phyloP scores from a whole-genome alignment of 192 early-diverging fungal genomes.

The Dissophora ornata region DNA sequence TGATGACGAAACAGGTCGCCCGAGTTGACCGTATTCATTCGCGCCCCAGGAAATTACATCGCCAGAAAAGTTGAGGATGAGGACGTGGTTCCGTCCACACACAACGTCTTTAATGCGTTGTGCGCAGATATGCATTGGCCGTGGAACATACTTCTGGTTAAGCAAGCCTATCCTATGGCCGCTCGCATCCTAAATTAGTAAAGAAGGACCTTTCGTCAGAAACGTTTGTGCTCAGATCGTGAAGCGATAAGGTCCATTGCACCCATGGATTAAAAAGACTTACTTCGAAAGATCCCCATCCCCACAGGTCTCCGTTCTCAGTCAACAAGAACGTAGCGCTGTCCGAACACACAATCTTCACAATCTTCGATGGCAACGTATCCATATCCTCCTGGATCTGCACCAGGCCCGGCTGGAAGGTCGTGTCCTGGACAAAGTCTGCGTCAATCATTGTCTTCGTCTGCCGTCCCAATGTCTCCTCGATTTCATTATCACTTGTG shows the following conservation, averaged over 20 bases:
- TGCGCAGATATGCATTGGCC: conserved; percentile 26
- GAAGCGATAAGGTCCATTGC: too few species aligned
- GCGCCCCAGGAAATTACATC: conserved; percentile 48
- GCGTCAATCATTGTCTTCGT: neutral
- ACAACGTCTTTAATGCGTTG: conserved; percentile 24
- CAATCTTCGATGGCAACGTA: neutral
- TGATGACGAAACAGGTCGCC: neutral
- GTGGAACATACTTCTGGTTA: neutral
- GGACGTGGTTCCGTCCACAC: conserved; percentile 40
- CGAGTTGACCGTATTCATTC: conserved; percentile 33
- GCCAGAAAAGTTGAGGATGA: conserved; percentile 15
- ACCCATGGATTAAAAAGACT: neutral
- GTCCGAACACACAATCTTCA: conserved; percentile 33
- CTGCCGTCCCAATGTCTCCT: conserved; percentile 18
- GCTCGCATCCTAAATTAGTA: conserved; percentile 7
- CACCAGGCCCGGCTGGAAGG: conserved; percentile 29
- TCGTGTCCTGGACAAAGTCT: conserved; percentile 20
- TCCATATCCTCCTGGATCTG: conserved; percentile 1
- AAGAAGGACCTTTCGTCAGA: neutral
- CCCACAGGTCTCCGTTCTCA: conserved; percentile 37
- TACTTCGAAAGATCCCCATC: conserved; percentile 42
- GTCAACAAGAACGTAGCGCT: conserved; percentile 36
- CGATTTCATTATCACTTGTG: neutral
- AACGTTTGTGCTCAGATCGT: too few species aligned
- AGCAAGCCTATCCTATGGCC: conserved; percentile 13